phyloP scores from a whole-genome alignment of 768 basidiomycete species.

The Rhizopogon sp. region DNA sequence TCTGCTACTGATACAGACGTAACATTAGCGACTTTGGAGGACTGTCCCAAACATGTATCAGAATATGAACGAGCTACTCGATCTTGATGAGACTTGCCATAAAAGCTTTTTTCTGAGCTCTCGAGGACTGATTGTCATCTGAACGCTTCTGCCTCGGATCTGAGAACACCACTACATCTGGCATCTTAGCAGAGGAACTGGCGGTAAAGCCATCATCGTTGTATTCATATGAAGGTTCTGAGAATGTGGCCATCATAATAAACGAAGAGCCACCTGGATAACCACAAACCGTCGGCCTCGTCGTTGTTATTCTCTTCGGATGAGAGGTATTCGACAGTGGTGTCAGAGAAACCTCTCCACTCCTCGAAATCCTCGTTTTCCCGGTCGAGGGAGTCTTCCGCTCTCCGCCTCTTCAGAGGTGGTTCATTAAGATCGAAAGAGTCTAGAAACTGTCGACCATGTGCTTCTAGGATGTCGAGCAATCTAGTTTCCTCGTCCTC shows the following conservation, averaged over 20 bases:
- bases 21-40: constrained; percentile 70
- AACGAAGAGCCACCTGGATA: neutral
- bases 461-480: constrained; percentile 38
- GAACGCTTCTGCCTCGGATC: constrained; percentile 26
- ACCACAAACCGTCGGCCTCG: constrained; percentile 15
- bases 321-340: neutral
- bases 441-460: constrained; percentile 41
- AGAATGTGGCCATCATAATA: neutral
- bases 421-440: constrained; percentile 29
- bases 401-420: constrained; percentile 15
- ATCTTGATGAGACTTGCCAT: constrained; percentile 50
- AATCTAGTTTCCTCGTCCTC: constrained; percentile 26
- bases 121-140: constrained; percentile 20
- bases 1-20: constrained; percentile 27
- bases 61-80: neutral
- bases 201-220: constrained; percentile 43
- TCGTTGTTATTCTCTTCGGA: constrained; percentile 17
- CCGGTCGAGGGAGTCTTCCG: constrained; percentile 5
- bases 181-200: constrained; percentile 22
- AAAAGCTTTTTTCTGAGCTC: constrained; percentile 57
- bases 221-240: constrained; percentile 28
- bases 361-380: constrained; percentile 28
- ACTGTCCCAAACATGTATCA: constrained; percentile 36
- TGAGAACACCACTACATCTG: constrained; percentile 56
- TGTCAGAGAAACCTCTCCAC: constrained; percentile 34